These are phyloP conservation scores for Simplicillium aogashimaense DNA, from an alignment of 2,329 filamentous ascomycete genomes.

Conservation along the genomic window DNA sequence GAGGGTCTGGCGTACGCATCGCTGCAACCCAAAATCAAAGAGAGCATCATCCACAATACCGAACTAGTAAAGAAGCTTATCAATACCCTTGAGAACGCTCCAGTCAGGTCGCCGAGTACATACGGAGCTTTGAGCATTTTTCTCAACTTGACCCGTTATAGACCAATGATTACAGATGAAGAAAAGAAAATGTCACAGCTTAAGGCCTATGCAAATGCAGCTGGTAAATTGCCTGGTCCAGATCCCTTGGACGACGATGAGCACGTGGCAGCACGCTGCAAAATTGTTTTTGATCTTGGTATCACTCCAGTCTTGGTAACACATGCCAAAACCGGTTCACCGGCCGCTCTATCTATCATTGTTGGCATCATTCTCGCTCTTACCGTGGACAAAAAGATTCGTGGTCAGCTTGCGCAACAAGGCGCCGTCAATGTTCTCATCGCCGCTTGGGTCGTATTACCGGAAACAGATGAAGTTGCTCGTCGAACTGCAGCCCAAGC, in stretches of 20 bases:
- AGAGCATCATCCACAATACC: slow-evolving; percentile 61
- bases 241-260: slow-evolving; percentile 68
- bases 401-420: slow-evolving; percentile 80
- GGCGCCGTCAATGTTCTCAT: slow-evolving; percentile 84
- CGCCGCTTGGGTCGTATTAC: slow-evolving; percentile 54
- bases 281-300: slow-evolving; percentile 67
- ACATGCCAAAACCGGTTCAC: slow-evolving; percentile 63
- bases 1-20: slow-evolving; percentile 92
- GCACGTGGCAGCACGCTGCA: slow-evolving; percentile 67
- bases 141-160: slow-evolving; percentile 73
- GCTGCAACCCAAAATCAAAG: slow-evolving; percentile 75
- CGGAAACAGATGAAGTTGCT: slow-evolving; percentile 34
- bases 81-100: slow-evolving; percentile 46
- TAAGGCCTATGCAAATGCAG: slow-evolving; percentile 86
- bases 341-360: slow-evolving; percentile 60
- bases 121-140: slow-evolving; percentile 85
- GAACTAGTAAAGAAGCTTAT: slow-evolving; percentile 63
- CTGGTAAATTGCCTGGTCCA: slow-evolving; percentile 50
- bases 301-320: slow-evolving; percentile 68
- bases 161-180: slow-evolving; percentile 72
- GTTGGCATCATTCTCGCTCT: slow-evolving; percentile 70
- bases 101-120: slow-evolving; percentile 58
- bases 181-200: slow-evolving; percentile 86
- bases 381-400: slow-evolving; percentile 61
- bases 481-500: slow-evolving; percentile 64